Conservation (phyloP, 352 stramenopile species). For the Phytophthora pseudosyringae region DNA sequence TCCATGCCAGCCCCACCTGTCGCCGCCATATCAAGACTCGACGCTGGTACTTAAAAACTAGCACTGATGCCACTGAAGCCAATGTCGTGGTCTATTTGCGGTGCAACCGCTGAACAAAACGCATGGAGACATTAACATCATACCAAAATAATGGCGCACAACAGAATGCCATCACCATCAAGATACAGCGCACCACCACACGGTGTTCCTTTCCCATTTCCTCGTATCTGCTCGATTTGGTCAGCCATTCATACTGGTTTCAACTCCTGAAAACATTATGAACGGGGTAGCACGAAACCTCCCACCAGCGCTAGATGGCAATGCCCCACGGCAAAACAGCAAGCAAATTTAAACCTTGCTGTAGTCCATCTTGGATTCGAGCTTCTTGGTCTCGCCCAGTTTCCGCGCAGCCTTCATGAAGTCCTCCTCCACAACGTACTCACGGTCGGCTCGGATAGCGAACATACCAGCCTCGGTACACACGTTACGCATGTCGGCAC, state of each 20-base stretch:
- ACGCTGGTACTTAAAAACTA: background rate
- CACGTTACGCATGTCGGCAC: conserved; percentile 99
- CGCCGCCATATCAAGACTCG: conserved; percentile 20
- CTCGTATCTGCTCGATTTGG: conserved; percentile 23
- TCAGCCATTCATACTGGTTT: conserved; percentile 15
- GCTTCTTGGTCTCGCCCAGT: conserved; percentile 99
- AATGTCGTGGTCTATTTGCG: conserved; percentile 25
- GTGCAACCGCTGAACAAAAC: conserved; percentile 1
- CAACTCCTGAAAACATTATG: conserved; percentile 1
- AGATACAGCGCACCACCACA: conserved; percentile 26
- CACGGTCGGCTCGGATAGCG: conserved; percentile 97
- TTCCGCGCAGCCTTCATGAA: conserved; percentile 99
- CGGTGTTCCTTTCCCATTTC: conserved; percentile 37
- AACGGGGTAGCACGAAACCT: conserved; percentile 13
- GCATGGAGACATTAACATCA: background rate
- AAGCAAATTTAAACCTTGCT: conserved; percentile 96
- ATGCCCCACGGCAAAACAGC: background rate
- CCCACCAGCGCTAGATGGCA: background rate
- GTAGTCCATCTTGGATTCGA: conserved; percentile 99
- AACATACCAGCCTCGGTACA: conserved; percentile 97
- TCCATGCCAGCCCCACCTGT: conserved; percentile 22
- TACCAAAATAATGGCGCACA: background rate
- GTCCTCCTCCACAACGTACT: conserved; percentile 99
- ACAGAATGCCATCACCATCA: conserved; percentile 14
- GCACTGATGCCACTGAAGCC: conserved; percentile 2